Evolutionary conservation across 352 stramenopile genomes (phyloP).

Genomic region (Pythium sp.): DNA sequence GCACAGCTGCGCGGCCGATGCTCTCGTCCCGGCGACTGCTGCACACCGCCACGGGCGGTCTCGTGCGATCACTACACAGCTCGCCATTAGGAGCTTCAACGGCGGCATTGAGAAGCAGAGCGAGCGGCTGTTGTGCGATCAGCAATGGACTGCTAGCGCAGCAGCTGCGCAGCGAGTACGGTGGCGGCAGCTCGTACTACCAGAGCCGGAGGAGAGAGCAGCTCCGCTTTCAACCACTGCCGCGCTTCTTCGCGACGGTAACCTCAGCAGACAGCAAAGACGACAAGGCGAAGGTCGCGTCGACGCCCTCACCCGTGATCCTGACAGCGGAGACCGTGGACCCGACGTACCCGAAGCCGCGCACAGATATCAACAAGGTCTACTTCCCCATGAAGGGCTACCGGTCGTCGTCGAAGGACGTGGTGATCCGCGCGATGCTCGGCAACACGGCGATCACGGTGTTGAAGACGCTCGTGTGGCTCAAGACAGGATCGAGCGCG

Average conservation of each 20-base stretch:
- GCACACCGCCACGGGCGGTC: constrained; percentile 4
- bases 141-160: constrained; percentile 2
- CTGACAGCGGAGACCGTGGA: constrained; percentile 23
- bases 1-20: constrained; percentile 5
- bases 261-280: neutral
- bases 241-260: constrained; percentile 11
- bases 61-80: neutral
- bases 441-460: constrained; percentile 94
- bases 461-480: constrained; percentile 88
- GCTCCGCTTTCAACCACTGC: neutral
- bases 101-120: neutral
- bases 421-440: constrained; percentile 87
- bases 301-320: neutral
- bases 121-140: constrained; percentile 5
- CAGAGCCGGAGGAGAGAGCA: constrained; percentile 11
- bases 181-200: neutral
- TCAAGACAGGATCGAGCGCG: constrained; percentile 92
- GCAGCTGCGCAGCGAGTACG: constrained; percentile 11
- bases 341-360: constrained; percentile 49
- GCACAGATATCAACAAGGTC: constrained; percentile 81
- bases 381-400: constrained; percentile 85
- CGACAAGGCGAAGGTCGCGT: neutral
- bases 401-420: constrained; percentile 69
- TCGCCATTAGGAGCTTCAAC: neutral
- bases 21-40: constrained; percentile 15